These are phyloP conservation scores for Scutellaria minor DNA, from an alignment of 257 asterid genomes.

Conservation along the genomic window DNA sequence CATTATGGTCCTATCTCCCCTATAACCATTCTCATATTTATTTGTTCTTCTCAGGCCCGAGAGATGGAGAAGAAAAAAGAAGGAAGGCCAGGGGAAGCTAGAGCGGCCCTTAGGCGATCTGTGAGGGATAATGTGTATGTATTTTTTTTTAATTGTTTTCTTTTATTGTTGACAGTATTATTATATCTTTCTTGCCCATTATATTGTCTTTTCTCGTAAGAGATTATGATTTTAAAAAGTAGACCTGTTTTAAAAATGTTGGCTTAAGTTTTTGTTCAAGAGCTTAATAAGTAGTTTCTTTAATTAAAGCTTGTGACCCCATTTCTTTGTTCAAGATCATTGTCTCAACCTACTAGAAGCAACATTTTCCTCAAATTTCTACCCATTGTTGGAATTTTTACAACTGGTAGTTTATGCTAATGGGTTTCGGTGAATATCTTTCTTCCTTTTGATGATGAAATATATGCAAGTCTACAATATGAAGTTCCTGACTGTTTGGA, in stretches of 20 bases:
- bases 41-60: slow-evolving; percentile 67
- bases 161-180: background rate
- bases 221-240: slow-evolving; percentile 18
- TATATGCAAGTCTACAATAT: background rate
- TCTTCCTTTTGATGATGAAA: background rate
- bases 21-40: background rate
- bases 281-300: background rate
- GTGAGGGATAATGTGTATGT: slow-evolving; percentile 95
- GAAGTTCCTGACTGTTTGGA: background rate
- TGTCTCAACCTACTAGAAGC: slow-evolving; percentile 6
- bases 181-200: slow-evolving; percentile 6
- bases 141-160: background rate
- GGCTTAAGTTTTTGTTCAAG: background rate
- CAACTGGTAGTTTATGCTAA: background rate
- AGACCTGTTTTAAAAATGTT: background rate
- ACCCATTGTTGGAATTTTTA: background rate
- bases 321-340: background rate
- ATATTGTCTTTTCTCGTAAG: background rate
- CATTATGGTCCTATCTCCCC: slow-evolving; percentile 18
- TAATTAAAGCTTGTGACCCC: background rate
- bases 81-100: slow-evolving; percentile 96
- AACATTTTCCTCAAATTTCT: background rate
- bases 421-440: background rate
- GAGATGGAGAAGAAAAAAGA: slow-evolving; percentile 98
- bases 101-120: slow-evolving; percentile 92